Evolutionary conservation across 495 filamentous ascomycete species (phyloP), one percentile per base, ranked within the genome.

Genomic region (Neurospora intermedia): DNA sequence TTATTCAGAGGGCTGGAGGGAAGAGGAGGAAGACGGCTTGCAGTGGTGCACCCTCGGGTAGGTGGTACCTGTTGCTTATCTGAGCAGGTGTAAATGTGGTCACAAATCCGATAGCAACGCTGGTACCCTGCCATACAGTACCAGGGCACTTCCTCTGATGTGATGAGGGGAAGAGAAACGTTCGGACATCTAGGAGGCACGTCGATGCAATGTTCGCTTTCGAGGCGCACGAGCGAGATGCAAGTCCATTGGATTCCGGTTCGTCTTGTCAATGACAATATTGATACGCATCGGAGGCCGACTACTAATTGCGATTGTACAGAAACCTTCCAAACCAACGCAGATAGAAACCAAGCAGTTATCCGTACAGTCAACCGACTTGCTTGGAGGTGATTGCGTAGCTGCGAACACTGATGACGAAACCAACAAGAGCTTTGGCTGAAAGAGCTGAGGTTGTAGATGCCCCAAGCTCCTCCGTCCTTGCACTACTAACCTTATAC

Each of bases 381-480:
- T 31, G 40, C 16, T 31, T 31, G 27, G 27, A 31, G 27, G 27
- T 31, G 27, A 31, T 31, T 73, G 77, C 73, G 77, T 70, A 69
- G 40, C 71, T 70, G 6, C 15, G 71, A 1, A 43, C 46, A 20
- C 70, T 72, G 72, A 78, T 78, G 77, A 78, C 77, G 76, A 74
- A 73, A 78, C 70, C 69, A 18, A 70, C 13, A 66, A 31, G 15
- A 62, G 23, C 54, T 62, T 62, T 38, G 54, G 54, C 5, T 5
- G 54, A 35, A 35, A 62, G 54, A 62, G 54, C 54, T 31, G 54
- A 62, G 27, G 54, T 62, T 62, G 27, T 13, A 62, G 54, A 31
- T 31, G 54, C 5, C 23, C 46, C 46, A 54, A 54, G 46, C 46
- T 54, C 10, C 46, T 54, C 46, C 16, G 43, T 7, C 43, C 20